Conservation (phyloP, 495 filamentous ascomycete genomes). For the Aspergillus homomorphus region DNA sequence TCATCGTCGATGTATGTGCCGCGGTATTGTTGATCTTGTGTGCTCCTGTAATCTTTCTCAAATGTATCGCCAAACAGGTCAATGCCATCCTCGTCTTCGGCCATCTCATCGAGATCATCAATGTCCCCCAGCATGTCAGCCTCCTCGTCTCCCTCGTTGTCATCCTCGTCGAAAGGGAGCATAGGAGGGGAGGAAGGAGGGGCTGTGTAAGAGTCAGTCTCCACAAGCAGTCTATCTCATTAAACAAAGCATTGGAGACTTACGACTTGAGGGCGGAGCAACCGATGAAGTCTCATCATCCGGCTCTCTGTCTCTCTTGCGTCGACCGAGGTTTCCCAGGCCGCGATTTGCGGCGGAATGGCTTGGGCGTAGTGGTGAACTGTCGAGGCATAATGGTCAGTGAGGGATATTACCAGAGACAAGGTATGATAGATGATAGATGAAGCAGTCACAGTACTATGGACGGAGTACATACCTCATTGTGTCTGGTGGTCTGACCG, state of each 20-base stretch:
- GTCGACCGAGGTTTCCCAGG: constrained; percentile 53
- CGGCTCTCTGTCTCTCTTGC: constrained; percentile 78
- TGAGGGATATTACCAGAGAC: constrained; percentile 7
- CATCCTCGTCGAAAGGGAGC: constrained; percentile 65
- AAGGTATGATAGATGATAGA: constrained; percentile 8
- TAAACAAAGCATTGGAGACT: constrained; percentile 37
- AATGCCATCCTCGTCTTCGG: constrained; percentile 90
- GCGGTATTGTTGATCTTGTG: constrained; percentile 63
- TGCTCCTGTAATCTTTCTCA: constrained; percentile 73
- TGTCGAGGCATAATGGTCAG: constrained; percentile 26
- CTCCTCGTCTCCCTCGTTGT: constrained; percentile 69
- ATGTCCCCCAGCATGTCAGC: constrained; percentile 74
- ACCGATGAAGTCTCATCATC: constrained; percentile 74
- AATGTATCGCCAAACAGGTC: constrained; percentile 91
- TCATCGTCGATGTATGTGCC: constrained; percentile 77
- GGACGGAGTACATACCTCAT: constrained; percentile 36
- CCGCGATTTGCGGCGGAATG: constrained; percentile 87
- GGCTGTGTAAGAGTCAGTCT: constrained; percentile 31
- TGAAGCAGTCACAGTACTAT: not conserved
- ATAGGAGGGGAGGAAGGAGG: constrained; percentile 47
- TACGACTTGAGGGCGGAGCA: constrained; percentile 69
- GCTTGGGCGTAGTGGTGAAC: constrained; percentile 80
- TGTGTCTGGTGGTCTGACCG: constrained; percentile 20
- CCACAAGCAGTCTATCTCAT: not conserved
- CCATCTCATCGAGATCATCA: constrained; percentile 93